A percentile compares a stretch with the other conserved stretches of the same genome.
phyloP scores from a whole-genome alignment of 352 stramenopile genomes.

The Globisporangium solare region DNA sequence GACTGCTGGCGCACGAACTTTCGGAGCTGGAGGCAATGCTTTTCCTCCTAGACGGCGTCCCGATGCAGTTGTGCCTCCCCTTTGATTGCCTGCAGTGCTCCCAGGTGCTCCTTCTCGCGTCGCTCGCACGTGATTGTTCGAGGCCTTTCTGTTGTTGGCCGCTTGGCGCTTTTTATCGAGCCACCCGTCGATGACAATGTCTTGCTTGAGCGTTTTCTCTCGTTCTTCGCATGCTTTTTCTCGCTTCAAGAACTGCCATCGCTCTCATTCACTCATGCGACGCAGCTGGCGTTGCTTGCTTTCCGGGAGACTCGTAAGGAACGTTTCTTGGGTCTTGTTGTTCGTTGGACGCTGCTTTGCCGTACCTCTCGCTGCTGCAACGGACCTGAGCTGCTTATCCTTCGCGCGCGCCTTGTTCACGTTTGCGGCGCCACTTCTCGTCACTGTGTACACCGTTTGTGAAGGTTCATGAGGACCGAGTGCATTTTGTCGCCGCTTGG shows the following conservation, averaged over 20 bases:
- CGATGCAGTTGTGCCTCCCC: conserved; percentile 8
- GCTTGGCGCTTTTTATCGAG: conserved; percentile 64
- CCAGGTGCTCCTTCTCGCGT: neutral
- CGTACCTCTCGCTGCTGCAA: conserved; percentile 10
- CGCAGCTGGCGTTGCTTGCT: conserved; percentile 58
- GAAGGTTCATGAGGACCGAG: conserved; percentile 37
- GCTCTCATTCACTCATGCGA: conserved; percentile 59
- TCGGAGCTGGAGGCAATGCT: conserved; percentile 27
- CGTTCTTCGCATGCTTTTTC: conserved; percentile 40
- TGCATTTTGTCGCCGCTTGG: conserved; percentile 40
- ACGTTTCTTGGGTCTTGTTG: conserved; percentile 25
- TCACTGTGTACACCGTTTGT: conserved; percentile 55
- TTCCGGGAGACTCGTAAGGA: conserved; percentile 54
- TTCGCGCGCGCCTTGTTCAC: conserved; percentile 30
- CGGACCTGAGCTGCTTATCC: conserved; percentile 20
- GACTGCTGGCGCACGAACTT: conserved; percentile 33
- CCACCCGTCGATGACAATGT: conserved; percentile 72
- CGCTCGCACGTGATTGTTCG: conserved; percentile 26
- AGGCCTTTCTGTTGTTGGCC: conserved; percentile 43
- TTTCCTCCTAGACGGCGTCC: conserved; percentile 13
- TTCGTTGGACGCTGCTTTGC: conserved; percentile 31
- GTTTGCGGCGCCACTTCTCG: conserved; percentile 14
- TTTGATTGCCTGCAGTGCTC: neutral
- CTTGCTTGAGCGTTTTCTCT: conserved; percentile 44
- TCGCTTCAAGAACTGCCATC: conserved; percentile 50